Conservation (phyloP, 768 basidiomycete genomes). For the Asterophora lycoperdoides region DNA sequence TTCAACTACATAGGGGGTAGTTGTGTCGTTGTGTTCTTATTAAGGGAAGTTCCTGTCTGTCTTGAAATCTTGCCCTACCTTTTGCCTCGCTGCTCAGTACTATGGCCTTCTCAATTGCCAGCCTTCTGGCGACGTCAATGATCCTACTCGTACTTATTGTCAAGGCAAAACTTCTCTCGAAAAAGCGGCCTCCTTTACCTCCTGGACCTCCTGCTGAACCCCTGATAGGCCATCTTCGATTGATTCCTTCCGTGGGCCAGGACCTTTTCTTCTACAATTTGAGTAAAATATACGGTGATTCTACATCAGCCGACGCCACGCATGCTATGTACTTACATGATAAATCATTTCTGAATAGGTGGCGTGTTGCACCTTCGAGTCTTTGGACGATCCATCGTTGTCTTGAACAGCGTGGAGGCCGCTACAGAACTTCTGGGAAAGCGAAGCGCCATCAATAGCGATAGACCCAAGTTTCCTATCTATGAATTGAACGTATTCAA, state of each 20-base stretch:
- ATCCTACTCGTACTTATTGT: no score
- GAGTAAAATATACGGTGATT: conserved; percentile 30
- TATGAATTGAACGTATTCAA: conserved; percentile 10
- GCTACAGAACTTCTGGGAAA: conserved; percentile 27
- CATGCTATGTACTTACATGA: no score
- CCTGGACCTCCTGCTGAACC: conserved; percentile 35
- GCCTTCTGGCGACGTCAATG: no score
- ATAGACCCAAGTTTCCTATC: conserved; percentile 17
- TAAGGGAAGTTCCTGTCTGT: no score
- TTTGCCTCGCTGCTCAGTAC: no score
- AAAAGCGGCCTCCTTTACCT: conserved; percentile 12
- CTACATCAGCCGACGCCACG: no score
- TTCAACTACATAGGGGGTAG: no score
- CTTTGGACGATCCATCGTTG: conserved; percentile 23
- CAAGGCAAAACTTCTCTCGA: no score
- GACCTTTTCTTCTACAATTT: conserved; percentile 27
- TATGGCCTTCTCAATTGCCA: no score
- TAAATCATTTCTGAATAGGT: conserved; percentile 17
- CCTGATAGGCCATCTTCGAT: conserved; percentile 31
- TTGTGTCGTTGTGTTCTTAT: no score
- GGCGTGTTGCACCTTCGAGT: conserved; percentile 21
- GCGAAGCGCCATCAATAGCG: conserved; percentile 24
- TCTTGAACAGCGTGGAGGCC: conserved; percentile 22
- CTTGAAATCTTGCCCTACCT: no score
- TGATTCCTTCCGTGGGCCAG: conserved; percentile 26